Base-by-base conservation (phyloP, 2,329 filamentous ascomycete species). In the Raffaelea albimanens region DNA sequence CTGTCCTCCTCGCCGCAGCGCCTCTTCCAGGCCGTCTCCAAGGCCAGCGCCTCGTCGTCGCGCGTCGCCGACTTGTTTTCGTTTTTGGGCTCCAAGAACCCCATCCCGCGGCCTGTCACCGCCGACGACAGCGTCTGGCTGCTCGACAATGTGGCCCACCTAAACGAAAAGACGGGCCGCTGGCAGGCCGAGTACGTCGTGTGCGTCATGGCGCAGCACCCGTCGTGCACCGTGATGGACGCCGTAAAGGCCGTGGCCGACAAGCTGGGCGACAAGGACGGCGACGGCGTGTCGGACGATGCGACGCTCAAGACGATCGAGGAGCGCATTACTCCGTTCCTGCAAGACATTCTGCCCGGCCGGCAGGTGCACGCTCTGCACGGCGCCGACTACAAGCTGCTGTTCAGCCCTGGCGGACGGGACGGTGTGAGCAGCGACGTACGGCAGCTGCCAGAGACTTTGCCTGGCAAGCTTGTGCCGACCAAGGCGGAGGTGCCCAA, bases 141-240 rank as follows among this genome's bases (percentile, higher is more conserved):
- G 8, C 71, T 96, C 43, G 89, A 97, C 68, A 95, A 93, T 59
- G 91, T 86, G 3, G 90, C 89, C 4, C 91, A 44, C 33, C 16
- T 16, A 7, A 34, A 33, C 20, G 33, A 11, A 22, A 29, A 14
- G 41, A 44, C 2, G 67, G 66, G 46, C 63, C 60, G 45, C n/a
- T 96, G 89, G 88, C 74, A 86, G 58, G 85, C 85, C 22, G 87
- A 96, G 60, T 89, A 90, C 52, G 81, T 95, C 0, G 80, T 85
- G 2, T 87, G 85, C 40, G 86, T 88, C 49, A 95, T 96, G 57
- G 78, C 84, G 53, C 80, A 81, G 58, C 71, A 86, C 56, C 78
- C 82, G 5, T 82, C 84, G 38, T 75, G 76, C 51, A 75, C 80
- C 51, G 65, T 89, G 2, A 76, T 83, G 39, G 76, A 83, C 34